Percentiles rank a stretch among this genome's conserved stretches.
These are phyloP conservation scores for Coniochaeta sp. DNA, from an alignment of 2,329 filamentous ascomycete genomes.

Conservation along the genomic window DNA sequence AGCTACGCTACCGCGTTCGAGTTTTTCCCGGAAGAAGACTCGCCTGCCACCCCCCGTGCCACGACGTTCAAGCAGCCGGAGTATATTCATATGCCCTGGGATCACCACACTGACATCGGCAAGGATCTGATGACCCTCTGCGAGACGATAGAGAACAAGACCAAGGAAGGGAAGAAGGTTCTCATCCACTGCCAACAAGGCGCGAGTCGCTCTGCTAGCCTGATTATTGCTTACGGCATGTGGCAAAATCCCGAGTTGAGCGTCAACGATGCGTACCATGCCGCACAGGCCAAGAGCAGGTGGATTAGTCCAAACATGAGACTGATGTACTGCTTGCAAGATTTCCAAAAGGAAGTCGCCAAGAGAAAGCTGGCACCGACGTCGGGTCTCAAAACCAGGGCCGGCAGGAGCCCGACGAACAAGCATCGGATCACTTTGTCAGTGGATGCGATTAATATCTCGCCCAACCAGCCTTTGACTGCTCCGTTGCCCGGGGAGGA, in stretches of 20 bases:
- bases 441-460: conserved; percentile 46
- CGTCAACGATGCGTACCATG: conserved; percentile 77
- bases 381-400: conserved; percentile 40
- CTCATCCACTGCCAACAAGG: conserved; percentile 82
- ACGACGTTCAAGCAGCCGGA: conserved; percentile 52
- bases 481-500: conserved; percentile 53
- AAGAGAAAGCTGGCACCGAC: conserved; percentile 38
- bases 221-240: conserved; percentile 80
- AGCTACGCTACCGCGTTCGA: conserved; percentile 58
- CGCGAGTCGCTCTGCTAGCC: conserved; percentile 74
- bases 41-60: conserved; percentile 53
- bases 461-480: conserved; percentile 50
- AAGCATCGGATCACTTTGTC: conserved; percentile 56
- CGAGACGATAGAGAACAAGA: conserved; percentile 66
- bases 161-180: conserved; percentile 68
- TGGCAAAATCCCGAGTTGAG: conserved; percentile 70
- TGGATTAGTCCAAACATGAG: conserved; percentile 94
- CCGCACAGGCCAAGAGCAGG: conserved; percentile 70
- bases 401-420: conserved; percentile 43
- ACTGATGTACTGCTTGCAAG: conserved; percentile 80
- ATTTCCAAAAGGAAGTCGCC: conserved; percentile 62
- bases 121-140: conserved; percentile 69
- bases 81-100: conserved; percentile 83
- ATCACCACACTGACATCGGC: conserved; percentile 82
- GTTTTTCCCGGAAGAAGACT: conserved; percentile 38